phyloP scores from a whole-genome alignment of 2,329 filamentous ascomycete species.

The Beauveria brongniartii region DNA sequence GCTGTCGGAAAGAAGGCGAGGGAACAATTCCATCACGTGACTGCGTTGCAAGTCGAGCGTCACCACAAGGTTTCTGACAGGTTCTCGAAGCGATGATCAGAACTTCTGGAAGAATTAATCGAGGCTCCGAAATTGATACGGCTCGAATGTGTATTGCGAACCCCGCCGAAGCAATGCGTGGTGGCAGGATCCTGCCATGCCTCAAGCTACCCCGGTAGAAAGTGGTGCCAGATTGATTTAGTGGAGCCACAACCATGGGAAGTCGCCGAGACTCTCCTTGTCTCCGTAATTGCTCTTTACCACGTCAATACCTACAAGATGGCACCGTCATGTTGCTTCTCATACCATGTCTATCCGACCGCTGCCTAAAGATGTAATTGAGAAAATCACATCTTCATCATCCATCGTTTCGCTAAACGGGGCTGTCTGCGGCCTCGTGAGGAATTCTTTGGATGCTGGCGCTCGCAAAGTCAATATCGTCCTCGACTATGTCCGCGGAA shows the following conservation, averaged over 20 bases:
- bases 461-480: constrained; percentile 61
- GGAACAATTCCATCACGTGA: constrained; percentile 2
- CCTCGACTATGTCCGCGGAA: constrained; percentile 67
- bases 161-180: constrained; percentile 1
- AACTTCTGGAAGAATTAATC: background rate
- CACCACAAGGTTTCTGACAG: background rate
- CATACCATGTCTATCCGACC: constrained; percentile 54
- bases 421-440: constrained; percentile 63
- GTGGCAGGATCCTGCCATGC: constrained; percentile 4
- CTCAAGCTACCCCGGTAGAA: constrained; percentile 3
- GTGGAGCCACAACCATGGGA: background rate
- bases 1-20: background rate
- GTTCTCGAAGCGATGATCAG: background rate
- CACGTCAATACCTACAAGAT: background rate
- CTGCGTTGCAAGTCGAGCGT: background rate
- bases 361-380: constrained; percentile 61
- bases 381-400: constrained; percentile 80
- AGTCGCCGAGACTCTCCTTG: background rate
- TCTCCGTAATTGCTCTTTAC: background rate
- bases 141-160: background rate
- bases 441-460: constrained; percentile 77
- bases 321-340: background rate
- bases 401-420: constrained; percentile 65
- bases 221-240: constrained; percentile 9
- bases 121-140: background rate